These are phyloP conservation scores for Primulina tabacum DNA, from an alignment of 257 asterid genomes.

Conservation along the genomic window DNA sequence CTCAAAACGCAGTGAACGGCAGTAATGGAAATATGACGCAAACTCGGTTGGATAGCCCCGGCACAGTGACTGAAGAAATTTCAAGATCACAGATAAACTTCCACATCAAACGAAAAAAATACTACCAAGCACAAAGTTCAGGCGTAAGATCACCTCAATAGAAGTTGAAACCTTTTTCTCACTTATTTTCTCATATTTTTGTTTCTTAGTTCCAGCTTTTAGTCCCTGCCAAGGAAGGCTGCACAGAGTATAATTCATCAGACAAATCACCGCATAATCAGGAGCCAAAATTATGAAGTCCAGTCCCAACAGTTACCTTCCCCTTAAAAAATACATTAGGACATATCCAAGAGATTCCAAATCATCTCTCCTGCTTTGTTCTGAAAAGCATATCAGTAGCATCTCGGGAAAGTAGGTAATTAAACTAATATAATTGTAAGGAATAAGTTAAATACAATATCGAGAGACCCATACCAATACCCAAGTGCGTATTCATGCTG, in stretches of 20 bases:
- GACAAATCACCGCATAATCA: slow-evolving; percentile 27
- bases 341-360: slow-evolving; percentile 97
- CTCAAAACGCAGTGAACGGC: slow-evolving; percentile 91
- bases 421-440: slow-evolving; percentile 8
- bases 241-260: slow-evolving; percentile 38
- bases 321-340: slow-evolving; percentile 89
- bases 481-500: slow-evolving; percentile 97
- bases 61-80: slow-evolving; percentile 61
- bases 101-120: slow-evolving; percentile 9
- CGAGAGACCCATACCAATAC: slow-evolving; percentile 60
- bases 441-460: slow-evolving; percentile 20
- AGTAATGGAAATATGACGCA: slow-evolving; percentile 94
- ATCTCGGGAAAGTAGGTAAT: slow-evolving; percentile 17
- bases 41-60: slow-evolving; percentile 93
- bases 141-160: slow-evolving; percentile 64
- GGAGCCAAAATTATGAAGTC: slow-evolving; percentile 21
- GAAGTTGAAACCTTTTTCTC: slow-evolving; percentile 95
- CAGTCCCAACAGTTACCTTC: slow-evolving; percentile 53
- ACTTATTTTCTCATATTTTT: slow-evolving; percentile 90
- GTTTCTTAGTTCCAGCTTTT: slow-evolving; percentile 95
- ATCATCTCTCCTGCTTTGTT: slow-evolving; percentile 99
- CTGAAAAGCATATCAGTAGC: slow-evolving; percentile 33
- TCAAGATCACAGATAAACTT: slow-evolving; percentile 23
- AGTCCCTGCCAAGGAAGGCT: slow-evolving; percentile 99
- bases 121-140: slow-evolving; percentile 22